Conservation (phyloP, 208 protist species). For the Crithidia acanthocephali region DNA sequence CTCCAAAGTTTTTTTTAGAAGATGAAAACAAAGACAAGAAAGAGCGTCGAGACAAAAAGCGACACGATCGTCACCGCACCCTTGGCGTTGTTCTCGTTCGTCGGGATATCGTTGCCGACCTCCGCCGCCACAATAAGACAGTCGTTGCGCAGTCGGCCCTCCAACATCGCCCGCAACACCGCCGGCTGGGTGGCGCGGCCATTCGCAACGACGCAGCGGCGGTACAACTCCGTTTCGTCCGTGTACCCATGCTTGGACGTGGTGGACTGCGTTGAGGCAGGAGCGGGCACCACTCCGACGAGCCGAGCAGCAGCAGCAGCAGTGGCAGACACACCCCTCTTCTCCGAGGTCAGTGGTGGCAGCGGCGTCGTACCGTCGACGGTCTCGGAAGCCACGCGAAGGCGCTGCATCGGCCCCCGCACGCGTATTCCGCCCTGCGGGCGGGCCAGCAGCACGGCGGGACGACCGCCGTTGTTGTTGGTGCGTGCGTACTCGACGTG, state of each 20-base stretch:
- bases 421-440: not conserved
- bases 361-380: not conserved
- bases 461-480: not conserved
- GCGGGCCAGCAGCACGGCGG: not conserved
- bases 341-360: not conserved
- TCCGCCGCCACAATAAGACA: conserved; percentile 30
- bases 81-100: conserved; percentile 16
- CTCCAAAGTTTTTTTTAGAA: conserved; percentile 2
- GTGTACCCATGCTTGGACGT: conserved; percentile 5
- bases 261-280: too few species aligned
- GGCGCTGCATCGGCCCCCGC: not conserved
- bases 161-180: conserved; percentile 19
- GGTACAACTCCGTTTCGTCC: conserved; percentile 11
- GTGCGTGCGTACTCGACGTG: not conserved
- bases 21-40: conserved; percentile 6
- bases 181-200: conserved; percentile 12
- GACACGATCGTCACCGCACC: conserved; percentile 9
- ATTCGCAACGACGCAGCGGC: conserved; percentile 21
- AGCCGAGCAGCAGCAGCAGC: not conserved
- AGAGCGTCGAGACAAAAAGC: conserved; percentile 14
- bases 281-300: too few species aligned
- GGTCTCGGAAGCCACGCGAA: not conserved
- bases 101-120: conserved; percentile 29
- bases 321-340: not conserved
- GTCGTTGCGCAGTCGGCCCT: conserved; percentile 20